Base-by-base conservation (phyloP, 331 rosid genomes). In the Saraca asoca region DNA sequence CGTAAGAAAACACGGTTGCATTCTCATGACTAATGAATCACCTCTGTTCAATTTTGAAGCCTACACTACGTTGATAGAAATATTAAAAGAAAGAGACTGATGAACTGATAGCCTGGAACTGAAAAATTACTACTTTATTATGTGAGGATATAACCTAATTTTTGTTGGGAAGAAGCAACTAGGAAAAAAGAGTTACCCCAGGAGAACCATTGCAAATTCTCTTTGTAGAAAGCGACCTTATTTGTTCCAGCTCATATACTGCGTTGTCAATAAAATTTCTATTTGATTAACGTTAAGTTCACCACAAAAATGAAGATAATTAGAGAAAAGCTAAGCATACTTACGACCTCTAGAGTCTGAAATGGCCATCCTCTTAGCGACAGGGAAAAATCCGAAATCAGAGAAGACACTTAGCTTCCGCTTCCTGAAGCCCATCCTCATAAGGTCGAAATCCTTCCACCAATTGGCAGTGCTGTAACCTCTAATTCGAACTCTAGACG, bases 361-460 rank as follows among this genome's bases (percentile, higher is more conserved):
- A 45, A 12, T 14, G 37, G 63, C 54, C 58, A 66, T 58, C 39
- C 76, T 65, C 62, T 73, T 77, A 0, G 68, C 66, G 3, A 41
- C 35, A 0, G 68, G 74, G 42, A 39, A 45, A 12, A 70, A 58
- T 56, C 45, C 68, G n/a, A 4, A 13, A 8, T 73, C 68, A 13
- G 38, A 67, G 31, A 8, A 18, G 12, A 44, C 5, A 9, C 6
- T 13, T 10, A 42, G 75, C 12, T 73, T 83, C 11, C 85, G 66
- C 68, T 80, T 83, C 68, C 74, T 55, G 41, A n/a, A 54, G 59
- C 51, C 43, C 12, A 39, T 18, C 17, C 64, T 67, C 14, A 44
- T 13, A 5, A 39, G n/a, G 37, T 51, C 43, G 5, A 51, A n/a
- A 19, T 9, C n/a, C 12, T 18, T 9, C 49, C 70, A 57, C 17